A percentile compares a stretch with the other conserved stretches of the same genome.
Conservation (phyloP, 2,329 filamentous ascomycete species). For the Tolypocladium endophyticum region DNA sequence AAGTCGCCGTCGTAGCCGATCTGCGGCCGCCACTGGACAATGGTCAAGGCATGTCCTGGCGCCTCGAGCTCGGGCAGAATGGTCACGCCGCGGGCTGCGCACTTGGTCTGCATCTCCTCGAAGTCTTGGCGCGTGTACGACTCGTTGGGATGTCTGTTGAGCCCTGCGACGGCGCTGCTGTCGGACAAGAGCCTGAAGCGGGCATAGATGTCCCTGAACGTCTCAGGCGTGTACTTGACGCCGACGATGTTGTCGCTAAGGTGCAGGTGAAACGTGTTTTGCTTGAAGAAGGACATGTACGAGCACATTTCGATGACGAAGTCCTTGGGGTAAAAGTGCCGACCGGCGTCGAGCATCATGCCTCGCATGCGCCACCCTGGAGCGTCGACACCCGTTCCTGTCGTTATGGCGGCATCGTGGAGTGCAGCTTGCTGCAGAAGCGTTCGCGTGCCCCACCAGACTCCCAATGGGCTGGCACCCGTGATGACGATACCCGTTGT, state of each 20-base stretch:
- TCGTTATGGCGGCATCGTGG: constrained; percentile 22
- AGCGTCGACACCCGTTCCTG: constrained; percentile 33
- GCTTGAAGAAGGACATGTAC: constrained; percentile 51
- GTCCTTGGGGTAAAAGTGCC: constrained; percentile 44
- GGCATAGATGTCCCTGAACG: constrained; percentile 33
- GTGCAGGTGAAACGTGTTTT: constrained; percentile 48
- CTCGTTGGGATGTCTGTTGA: constrained; percentile 42
- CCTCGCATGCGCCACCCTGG: constrained; percentile 41
- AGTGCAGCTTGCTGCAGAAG: constrained; percentile 40
- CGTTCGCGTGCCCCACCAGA: constrained; percentile 48
- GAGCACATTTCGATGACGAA: constrained; percentile 47
- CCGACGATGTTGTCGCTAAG: constrained; percentile 46
- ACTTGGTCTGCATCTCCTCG: constrained; percentile 39
- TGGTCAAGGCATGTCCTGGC: constrained; percentile 43
- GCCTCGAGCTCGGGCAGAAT: constrained; percentile 50
- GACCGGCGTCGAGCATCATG: constrained; percentile 40
- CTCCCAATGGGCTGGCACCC: constrained; percentile 43
- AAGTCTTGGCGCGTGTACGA: constrained; percentile 41
- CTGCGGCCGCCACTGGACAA: constrained; percentile 50
- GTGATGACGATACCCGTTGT: constrained; percentile 30
- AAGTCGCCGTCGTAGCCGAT: constrained; percentile 34
- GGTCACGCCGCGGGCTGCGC: constrained; percentile 44
- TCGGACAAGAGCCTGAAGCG: constrained; percentile 45
- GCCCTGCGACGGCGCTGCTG: constrained; percentile 30
- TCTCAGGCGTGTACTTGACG: constrained; percentile 10